phyloP scores from a whole-genome alignment of 2,329 filamentous ascomycete species.

The Monilinia fructicola region DNA sequence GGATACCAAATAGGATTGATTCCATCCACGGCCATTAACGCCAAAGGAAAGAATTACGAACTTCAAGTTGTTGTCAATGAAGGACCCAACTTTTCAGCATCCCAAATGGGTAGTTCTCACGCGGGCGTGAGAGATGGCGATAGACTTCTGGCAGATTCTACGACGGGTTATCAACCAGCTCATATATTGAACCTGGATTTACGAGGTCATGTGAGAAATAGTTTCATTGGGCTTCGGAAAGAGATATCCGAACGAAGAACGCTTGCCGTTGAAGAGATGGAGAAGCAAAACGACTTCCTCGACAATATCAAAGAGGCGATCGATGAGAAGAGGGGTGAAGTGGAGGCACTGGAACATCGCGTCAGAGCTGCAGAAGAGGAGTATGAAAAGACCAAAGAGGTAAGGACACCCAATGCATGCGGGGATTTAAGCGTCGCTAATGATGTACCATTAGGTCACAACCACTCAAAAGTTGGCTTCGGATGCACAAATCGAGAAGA shows the following conservation, averaged over 20 bases:
- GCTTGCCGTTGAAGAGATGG: constrained; percentile 79
- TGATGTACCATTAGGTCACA: constrained; percentile 49
- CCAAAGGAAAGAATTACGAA: constrained; percentile 82
- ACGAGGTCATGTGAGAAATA: constrained; percentile 75
- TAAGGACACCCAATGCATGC: constrained; percentile 33
- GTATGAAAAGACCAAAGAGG: constrained; percentile 89
- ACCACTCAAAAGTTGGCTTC: constrained; percentile 83
- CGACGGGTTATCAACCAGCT: constrained; percentile 84
- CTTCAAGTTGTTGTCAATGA: constrained; percentile 79
- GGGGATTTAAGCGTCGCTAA: constrained; percentile 24
- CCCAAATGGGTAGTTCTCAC: constrained; percentile 47
- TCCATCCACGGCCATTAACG: constrained; percentile 78
- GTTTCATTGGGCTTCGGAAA: constrained; percentile 75
- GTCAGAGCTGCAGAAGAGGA: constrained; percentile 88
- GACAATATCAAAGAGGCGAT: constrained; percentile 96
- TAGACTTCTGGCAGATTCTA: constrained; percentile 76
- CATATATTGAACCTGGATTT: constrained; percentile 89
- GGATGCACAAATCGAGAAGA: constrained; percentile 95
- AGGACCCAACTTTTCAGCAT: constrained; percentile 71
- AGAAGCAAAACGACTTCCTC: constrained; percentile 90
- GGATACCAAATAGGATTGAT: constrained; percentile 94
- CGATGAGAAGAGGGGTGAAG: constrained; percentile 89
- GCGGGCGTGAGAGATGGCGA: constrained; percentile 56
- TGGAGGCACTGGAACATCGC: constrained; percentile 86
- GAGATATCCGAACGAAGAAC: constrained; percentile 89